Conservation (phyloP, 345 rosid species). For the Pseudoturritis turrita region DNA sequence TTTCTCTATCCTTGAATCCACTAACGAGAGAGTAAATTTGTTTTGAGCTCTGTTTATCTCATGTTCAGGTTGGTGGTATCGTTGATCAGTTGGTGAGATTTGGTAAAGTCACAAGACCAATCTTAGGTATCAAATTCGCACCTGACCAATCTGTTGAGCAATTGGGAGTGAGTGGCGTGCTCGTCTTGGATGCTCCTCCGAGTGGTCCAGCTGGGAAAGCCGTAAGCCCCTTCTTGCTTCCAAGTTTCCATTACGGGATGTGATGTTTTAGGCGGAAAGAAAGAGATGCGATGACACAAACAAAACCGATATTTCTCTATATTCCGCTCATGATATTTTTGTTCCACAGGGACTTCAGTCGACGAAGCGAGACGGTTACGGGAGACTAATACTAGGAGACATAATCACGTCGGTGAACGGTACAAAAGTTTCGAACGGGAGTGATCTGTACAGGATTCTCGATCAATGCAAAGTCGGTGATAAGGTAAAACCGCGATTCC, state of each 20-base stretch:
- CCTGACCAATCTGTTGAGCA: constrained; percentile 98
- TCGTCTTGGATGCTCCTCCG: constrained; percentile 86
- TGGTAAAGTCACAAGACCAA: constrained; percentile 88
- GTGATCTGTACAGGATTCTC: constrained; percentile 87
- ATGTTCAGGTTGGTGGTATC: constrained; percentile 76
- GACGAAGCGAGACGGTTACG: constrained; percentile 87
- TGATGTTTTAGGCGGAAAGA: neutral
- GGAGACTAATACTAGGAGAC: constrained; percentile 85
- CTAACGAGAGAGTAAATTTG: neutral
- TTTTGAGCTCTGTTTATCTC: neutral
- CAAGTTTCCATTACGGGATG: neutral
- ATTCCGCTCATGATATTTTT: neutral
- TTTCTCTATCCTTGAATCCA: neutral
- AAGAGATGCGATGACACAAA: neutral
- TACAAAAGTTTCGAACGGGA: constrained; percentile 67
- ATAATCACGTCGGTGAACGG: constrained; percentile 89
- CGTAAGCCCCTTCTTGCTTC: constrained; percentile 38
- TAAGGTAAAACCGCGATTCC: constrained; percentile 35
- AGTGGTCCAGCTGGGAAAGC: constrained; percentile 98
- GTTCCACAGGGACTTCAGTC: constrained; percentile 65
- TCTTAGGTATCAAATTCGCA: constrained; percentile 93
- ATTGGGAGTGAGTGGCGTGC: constrained; percentile 96
- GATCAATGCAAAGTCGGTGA: constrained; percentile 94
- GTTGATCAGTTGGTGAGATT: constrained; percentile 88
- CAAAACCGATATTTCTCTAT: neutral